Percentiles rank a stretch among this genome's conserved stretches.
phyloP scores from a whole-genome alignment of 2,329 filamentous ascomycete genomes.

The Aspergillus ochraceus region DNA sequence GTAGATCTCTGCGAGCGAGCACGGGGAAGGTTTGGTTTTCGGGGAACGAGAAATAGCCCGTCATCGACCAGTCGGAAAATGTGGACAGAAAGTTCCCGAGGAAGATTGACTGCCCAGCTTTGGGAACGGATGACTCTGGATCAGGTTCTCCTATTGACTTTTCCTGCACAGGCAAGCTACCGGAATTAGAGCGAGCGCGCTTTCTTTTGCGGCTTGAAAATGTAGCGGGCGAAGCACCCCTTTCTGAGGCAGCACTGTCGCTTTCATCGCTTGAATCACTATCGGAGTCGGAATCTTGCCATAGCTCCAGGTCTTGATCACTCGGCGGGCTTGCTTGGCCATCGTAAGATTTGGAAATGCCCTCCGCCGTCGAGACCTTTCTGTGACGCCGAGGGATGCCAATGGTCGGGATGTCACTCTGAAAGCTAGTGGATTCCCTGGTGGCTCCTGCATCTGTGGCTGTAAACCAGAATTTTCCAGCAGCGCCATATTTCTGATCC shows the following conservation, averaged over 20 bases:
- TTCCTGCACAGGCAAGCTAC: slow-evolving; percentile 29
- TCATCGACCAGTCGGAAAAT: slow-evolving; percentile 41
- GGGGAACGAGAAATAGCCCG: slow-evolving; percentile 39
- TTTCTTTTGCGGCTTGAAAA: slow-evolving; percentile 34
- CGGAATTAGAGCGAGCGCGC: slow-evolving; percentile 33
- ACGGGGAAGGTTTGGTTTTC: slow-evolving; percentile 33
- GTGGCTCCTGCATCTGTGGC: slow-evolving; percentile 8
- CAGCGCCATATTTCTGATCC: slow-evolving; percentile 54
- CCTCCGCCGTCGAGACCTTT: not conserved
- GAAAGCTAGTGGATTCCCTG: slow-evolving; percentile 7
- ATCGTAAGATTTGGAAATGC: slow-evolving; percentile 5
- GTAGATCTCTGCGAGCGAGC: slow-evolving; percentile 35
- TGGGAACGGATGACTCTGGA: slow-evolving; percentile 17
- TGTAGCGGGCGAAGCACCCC: slow-evolving; percentile 18
- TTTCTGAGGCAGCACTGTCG: slow-evolving; percentile 26
- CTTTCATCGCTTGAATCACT: slow-evolving; percentile 29
- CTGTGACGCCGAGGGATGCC: slow-evolving; percentile 33
- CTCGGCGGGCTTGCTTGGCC: slow-evolving; percentile 8
- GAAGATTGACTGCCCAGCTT: slow-evolving; percentile 36
- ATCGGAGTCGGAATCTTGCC: slow-evolving; percentile 29
- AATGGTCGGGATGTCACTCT: slow-evolving; percentile 38
- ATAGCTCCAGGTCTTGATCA: slow-evolving; percentile 10
- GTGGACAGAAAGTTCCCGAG: slow-evolving; percentile 40
- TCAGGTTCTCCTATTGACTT: slow-evolving; percentile 22
- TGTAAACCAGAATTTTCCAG: slow-evolving; percentile 48